Conservation (phyloP, 805 yeast genomes). For the Zygosaccharomyces siamensis region DNA sequence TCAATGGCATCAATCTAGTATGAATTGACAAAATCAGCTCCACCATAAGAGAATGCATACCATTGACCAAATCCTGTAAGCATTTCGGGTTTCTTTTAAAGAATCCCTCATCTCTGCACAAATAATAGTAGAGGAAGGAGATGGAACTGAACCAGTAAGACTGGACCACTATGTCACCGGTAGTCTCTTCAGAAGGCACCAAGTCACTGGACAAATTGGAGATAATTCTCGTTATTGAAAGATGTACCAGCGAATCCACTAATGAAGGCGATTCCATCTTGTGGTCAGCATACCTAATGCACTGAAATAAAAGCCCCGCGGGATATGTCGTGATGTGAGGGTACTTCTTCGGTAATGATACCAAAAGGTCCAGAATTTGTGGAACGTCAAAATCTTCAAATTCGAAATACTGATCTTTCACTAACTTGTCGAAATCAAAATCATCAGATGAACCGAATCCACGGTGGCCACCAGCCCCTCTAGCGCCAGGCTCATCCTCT, state of each 20-base stretch:
- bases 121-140: conserved; percentile 71
- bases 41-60: conserved; percentile 57
- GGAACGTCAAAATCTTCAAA: conserved; percentile 66
- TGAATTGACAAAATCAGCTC: conserved; percentile 64
- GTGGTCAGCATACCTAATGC: conserved; percentile 62
- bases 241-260: conserved; percentile 54
- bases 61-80: conserved; percentile 53
- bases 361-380: conserved; percentile 59
- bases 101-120: conserved; percentile 60
- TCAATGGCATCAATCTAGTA: conserved; percentile 49
- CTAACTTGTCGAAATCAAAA: conserved; percentile 53
- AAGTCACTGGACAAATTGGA: conserved; percentile 39
- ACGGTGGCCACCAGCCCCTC: conserved; percentile 1
- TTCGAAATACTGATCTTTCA: conserved; percentile 56
- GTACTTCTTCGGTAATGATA: conserved; percentile 54
- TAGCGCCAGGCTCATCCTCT: conserved; percentile 6
- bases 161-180: conserved; percentile 61
- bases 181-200: conserved; percentile 7
- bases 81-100: conserved; percentile 51
- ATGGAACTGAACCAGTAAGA: conserved; percentile 87
- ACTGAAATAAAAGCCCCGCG: conserved; percentile 64
- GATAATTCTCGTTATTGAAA: conserved; percentile 58
- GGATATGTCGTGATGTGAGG: conserved; percentile 48
- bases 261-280: conserved; percentile 48
- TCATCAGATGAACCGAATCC: conserved; percentile 16